phyloP scores from a whole-genome alignment of 176 grass and related monocot species.

The Alloteropsis semialata region DNA sequence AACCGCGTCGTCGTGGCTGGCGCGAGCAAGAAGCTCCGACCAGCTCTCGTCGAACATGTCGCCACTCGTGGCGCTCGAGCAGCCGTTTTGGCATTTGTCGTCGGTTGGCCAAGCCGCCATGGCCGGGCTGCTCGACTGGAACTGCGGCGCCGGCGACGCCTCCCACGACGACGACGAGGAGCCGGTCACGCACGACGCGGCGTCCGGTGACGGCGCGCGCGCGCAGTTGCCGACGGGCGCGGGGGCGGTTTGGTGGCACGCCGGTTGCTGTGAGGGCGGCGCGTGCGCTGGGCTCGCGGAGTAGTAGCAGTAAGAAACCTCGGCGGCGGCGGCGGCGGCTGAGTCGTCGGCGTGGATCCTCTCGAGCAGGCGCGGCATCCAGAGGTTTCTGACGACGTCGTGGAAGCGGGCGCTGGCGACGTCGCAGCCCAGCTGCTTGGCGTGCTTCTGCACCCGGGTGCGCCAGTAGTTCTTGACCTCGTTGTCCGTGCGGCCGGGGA shows the following conservation, averaged over 20 bases:
- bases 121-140: constrained; percentile 28
- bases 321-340: not conserved
- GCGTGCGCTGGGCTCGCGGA: not conserved
- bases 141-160: constrained; percentile 5
- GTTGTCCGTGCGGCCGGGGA: constrained; percentile 81
- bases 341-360: constrained; percentile 52
- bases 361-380: constrained; percentile 83
- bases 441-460: constrained; percentile 84
- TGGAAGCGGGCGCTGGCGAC: constrained; percentile 71
- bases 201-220: not conserved
- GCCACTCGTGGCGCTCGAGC: not conserved
- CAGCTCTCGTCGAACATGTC: constrained; percentile 50
- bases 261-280: not conserved
- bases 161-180: constrained; percentile 36
- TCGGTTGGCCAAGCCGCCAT: not conserved
- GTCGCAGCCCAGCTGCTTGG: constrained; percentile 72
- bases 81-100: constrained; percentile 6
- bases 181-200: constrained; percentile 23
- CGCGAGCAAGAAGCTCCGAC: constrained; percentile 54
- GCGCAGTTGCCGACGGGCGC: not conserved
- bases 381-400: constrained; percentile 62
- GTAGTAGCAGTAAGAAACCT: not conserved
- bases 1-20: constrained; percentile 27
- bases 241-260: not conserved
- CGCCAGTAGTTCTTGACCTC: constrained; percentile 97